Evolutionary conservation across 1,284 basidiomycete species (phyloP), one percentile per base, ranked within the genome.

Genomic region (Schizophyllum amplum): DNA sequence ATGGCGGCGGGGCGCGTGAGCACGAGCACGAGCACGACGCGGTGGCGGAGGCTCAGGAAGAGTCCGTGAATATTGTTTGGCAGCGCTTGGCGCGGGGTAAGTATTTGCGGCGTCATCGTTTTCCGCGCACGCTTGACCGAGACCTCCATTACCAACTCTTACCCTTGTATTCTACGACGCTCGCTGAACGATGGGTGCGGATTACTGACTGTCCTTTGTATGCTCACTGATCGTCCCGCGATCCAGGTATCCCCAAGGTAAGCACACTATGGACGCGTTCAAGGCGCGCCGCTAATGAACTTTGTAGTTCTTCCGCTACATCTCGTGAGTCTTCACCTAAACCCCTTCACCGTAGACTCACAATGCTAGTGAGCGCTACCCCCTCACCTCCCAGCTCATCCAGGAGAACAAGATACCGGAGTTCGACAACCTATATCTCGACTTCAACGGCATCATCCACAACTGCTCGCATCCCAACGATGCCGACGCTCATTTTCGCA

Each of bases 371-470:
- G 97, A 99, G 79, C 87, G 97, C 63, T 99, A 99, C 71, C 96
- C 97, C 60, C 83, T 99, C 65, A 99, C 96, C 52, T 98, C 95
- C 48, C 96, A 99, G 72, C 80, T 99, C 63, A 97, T 99, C 65
- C 84, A 94, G 72, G 92, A 94, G 79, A 94, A 96, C 75, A 92
- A 92, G 75, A 98, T 98, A 61, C 95, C 95, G 47, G 96, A 98
- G 72, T 92, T 92, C 64, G 90, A 95, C 72, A 92, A 92, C 68
- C 73, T 95, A 59, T 95, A 97, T 71, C 82, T 97, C 63, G 94
- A 94, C 72, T 98, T 97, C 82, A 99, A 99, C 71, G 94, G 93
- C 60, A 98, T 99, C 71, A 98, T 99, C 62, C 96, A 99, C 77
- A 93, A 96, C 67, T 98, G 95, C 86, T 71, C 68, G 75, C 4